Evolutionary conservation across 139 green algal genomes (phyloP).

Genomic region (Dunaliella primolecta): DNA sequence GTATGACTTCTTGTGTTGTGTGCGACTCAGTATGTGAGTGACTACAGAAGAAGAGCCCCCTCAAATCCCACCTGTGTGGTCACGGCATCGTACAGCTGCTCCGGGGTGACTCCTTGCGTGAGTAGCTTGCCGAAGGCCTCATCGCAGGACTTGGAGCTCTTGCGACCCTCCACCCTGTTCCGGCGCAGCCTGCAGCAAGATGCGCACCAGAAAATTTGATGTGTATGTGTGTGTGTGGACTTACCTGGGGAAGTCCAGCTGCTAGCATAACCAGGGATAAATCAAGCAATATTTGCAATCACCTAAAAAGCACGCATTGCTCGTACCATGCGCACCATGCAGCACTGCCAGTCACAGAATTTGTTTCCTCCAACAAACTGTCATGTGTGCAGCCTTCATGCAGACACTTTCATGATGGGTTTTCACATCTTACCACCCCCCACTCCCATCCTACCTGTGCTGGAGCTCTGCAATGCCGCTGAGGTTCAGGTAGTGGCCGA

Average conservation of each 20-base stretch:
- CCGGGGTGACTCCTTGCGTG: conserved; percentile 52
- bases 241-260: too few relatives aligned
- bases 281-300: neutral
- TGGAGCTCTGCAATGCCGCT: conserved; percentile 80
- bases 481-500: conserved; percentile 83
- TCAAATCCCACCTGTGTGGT: conserved; percentile 48
- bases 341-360: neutral
- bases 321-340: neutral
- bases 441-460: too few relatives aligned
- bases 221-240: too few relatives aligned
- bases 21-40: too few relatives aligned
- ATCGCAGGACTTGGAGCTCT: conserved; percentile 58
- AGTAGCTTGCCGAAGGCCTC: conserved; percentile 69
- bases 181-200: conserved; percentile 60
- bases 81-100: conserved; percentile 71
- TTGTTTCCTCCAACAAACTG: too few relatives aligned
- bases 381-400: too few relatives aligned
- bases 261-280: neutral
- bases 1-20: too few relatives aligned
- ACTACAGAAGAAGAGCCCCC: conserved; percentile 1
- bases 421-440: too few relatives aligned
- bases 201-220: conserved; percentile 17
- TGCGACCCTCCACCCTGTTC: conserved; percentile 43
- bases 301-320: neutral
- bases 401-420: too few relatives aligned